A percentile compares a stretch with the other conserved stretches of the same genome.
Conservation (phyloP, 2,329 filamentous ascomycete species). For the Pseudonectria foliicola region DNA sequence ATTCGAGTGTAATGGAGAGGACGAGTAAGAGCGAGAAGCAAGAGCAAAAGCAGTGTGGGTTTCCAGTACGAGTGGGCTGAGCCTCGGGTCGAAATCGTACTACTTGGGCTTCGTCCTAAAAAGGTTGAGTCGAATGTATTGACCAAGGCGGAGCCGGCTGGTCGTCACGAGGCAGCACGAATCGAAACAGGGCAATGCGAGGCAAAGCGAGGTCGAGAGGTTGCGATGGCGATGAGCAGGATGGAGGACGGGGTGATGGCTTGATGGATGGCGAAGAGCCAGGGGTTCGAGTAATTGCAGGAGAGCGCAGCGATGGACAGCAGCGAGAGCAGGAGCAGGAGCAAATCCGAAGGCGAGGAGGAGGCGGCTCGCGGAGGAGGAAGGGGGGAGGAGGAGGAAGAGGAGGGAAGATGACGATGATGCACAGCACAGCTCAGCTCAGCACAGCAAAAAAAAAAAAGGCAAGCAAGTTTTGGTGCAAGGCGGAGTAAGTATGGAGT, state of each 20-base stretch:
- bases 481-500: conserved; percentile 7
- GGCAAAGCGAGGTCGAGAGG: conserved; percentile 9
- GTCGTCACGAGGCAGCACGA: not conserved
- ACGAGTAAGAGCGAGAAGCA: conserved; percentile 6
- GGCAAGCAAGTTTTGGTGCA: too few species aligned
- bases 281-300: conserved; percentile 16
- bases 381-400: not conserved
- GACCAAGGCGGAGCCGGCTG: too few species aligned
- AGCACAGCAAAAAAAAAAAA: too few species aligned
- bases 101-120: too few species aligned
- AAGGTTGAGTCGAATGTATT: too few species aligned
- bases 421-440: not conserved
- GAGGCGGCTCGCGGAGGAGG: too few species aligned
- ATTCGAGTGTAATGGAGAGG: conserved; percentile 6
- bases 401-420: not conserved
- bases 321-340: conserved; percentile 5
- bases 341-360: too few species aligned
- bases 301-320: conserved; percentile 1
- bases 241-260: conserved; percentile 22
- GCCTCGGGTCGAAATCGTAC: conserved; percentile 9
- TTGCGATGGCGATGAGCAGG: conserved; percentile 17
- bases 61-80: too few species aligned
- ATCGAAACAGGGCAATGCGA: not conserved
- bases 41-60: conserved; percentile 9
- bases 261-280: conserved; percentile 20